Conservation (phyloP, 2,329 filamentous ascomycete genomes). For the Tolypocladium cylindrosporum region DNA sequence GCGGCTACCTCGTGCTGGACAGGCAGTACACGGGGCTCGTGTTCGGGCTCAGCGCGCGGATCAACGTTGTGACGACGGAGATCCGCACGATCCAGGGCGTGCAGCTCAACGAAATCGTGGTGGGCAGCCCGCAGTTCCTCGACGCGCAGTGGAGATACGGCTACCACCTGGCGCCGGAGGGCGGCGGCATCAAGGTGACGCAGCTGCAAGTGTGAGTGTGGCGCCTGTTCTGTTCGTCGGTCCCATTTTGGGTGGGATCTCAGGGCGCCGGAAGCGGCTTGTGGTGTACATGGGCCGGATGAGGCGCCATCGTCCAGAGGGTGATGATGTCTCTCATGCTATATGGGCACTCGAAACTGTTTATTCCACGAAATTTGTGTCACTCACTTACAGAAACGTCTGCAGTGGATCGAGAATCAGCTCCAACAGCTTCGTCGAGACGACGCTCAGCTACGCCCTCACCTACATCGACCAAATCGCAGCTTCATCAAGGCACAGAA, state of each 20-base stretch:
- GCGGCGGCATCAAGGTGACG: slow-evolving; percentile 72
- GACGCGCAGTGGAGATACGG: slow-evolving; percentile 84
- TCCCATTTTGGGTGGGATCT: neutral
- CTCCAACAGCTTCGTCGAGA: slow-evolving; percentile 83
- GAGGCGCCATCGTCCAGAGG: neutral
- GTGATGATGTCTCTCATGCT: no score
- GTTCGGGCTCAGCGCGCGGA: slow-evolving; percentile 56
- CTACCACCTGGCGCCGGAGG: slow-evolving; percentile 57
- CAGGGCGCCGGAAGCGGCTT: neutral
- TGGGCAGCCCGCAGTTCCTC: slow-evolving; percentile 84
- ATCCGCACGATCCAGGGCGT: slow-evolving; percentile 53
- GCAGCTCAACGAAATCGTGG: slow-evolving; percentile 62
- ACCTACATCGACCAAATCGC: slow-evolving; percentile 58
- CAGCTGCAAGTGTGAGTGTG: slow-evolving; percentile 68
- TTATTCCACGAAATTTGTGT: no score
- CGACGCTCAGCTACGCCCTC: slow-evolving; percentile 75
- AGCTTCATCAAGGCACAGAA: slow-evolving; percentile 30
- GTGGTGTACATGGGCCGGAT: no score
- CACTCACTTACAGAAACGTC: neutral
- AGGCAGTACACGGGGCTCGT: slow-evolving; percentile 70
- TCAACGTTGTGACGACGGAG: slow-evolving; percentile 52
- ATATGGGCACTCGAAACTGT: neutral
- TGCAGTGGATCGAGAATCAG: slow-evolving; percentile 34
- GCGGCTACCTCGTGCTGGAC: slow-evolving; percentile 92
- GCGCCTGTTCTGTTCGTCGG: neutral